Percentiles rank a stretch among this genome's conserved stretches.
phyloP scores from a whole-genome alignment of 192 early-diverging fungal genomes.

The Coemansia nantahalensis region DNA sequence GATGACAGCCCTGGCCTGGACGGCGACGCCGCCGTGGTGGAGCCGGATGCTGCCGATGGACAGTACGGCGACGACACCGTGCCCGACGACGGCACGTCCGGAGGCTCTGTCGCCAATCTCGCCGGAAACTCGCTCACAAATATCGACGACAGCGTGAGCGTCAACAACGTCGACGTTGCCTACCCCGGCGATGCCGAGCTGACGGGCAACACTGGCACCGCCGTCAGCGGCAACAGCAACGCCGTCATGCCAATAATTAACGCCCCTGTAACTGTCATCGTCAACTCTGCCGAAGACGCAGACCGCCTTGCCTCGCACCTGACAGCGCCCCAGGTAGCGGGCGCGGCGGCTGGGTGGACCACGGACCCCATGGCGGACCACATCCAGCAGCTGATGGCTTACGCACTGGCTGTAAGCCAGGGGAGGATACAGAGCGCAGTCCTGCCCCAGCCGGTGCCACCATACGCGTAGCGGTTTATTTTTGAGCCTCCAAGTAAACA shows the following conservation, averaged over 20 bases:
- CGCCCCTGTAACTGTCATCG: constrained; percentile 48
- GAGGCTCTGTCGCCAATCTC: constrained; percentile 12
- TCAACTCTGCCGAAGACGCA: constrained; percentile 9
- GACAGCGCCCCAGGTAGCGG: no score
- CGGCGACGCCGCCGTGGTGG: no score
- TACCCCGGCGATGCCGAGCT: constrained; percentile 38
- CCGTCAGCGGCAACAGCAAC: constrained; percentile 48
- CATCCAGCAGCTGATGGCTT: constrained; percentile 5
- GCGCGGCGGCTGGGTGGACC: neutral
- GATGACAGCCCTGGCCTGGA: no score
- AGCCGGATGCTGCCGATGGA: no score
- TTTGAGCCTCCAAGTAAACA: no score
- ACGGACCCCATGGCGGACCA: neutral
- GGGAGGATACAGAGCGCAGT: no score
- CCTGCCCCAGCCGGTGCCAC: no score
- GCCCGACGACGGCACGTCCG: no score
- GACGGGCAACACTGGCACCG: constrained; percentile 42
- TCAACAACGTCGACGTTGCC: constrained; percentile 19
- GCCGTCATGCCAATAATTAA: constrained; percentile 50
- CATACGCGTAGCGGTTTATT: no score
- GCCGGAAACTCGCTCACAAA: constrained; percentile 38
- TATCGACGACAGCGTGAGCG: constrained; percentile 37
- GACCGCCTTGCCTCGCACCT: neutral
- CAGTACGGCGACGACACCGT: no score
- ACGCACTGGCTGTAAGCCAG: constrained; percentile 7